Conservation (phyloP, 495 filamentous ascomycete species). For the Hamigera avellanea region DNA sequence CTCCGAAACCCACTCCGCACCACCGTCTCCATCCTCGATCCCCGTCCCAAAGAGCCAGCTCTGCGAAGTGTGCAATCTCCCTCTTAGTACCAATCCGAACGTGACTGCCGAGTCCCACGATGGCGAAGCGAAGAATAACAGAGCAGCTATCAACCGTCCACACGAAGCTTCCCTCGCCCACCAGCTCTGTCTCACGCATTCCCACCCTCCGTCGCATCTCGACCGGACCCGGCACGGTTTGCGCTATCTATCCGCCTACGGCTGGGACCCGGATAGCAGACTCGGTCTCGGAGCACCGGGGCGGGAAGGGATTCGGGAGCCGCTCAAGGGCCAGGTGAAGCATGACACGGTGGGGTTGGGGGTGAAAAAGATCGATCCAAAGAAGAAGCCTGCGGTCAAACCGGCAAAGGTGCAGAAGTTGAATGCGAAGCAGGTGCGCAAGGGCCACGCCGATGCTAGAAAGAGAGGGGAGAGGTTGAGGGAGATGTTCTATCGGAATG, state of each 20-base stretch:
- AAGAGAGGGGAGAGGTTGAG: slow-evolving; percentile 50
- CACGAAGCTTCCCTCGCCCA: slow-evolving; percentile 72
- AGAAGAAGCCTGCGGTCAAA: slow-evolving; percentile 17
- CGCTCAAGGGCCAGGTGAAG: slow-evolving; percentile 63
- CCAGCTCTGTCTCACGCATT: slow-evolving; percentile 69
- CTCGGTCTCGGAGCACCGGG: slow-evolving; percentile 58
- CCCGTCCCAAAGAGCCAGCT: slow-evolving; percentile 4
- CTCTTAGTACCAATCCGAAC: no score
- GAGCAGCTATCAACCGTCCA: slow-evolving; percentile 11
- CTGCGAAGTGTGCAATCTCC: slow-evolving; percentile 51
- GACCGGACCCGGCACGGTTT: slow-evolving; percentile 72
- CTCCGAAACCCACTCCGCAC: slow-evolving; percentile 8
- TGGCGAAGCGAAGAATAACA: no score
- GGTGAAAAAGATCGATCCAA: slow-evolving; percentile 17
- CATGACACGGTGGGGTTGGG: slow-evolving; percentile 67
- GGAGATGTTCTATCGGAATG: slow-evolving; percentile 55
- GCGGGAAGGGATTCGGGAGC: slow-evolving; percentile 59
- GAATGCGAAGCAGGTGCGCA: slow-evolving; percentile 58
- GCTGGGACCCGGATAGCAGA: slow-evolving; percentile 80
- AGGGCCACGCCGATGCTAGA: slow-evolving; percentile 46
- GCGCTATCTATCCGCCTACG: slow-evolving; percentile 59
- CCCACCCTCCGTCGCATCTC: slow-evolving; percentile 72
- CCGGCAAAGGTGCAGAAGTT: slow-evolving; percentile 45
- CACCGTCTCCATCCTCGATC: slow-evolving; percentile 5
- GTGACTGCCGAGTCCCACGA: no score